These are phyloP conservation scores for Articulospora tetracladia DNA, from an alignment of 495 filamentous ascomycete species.

Conservation along the genomic window DNA sequence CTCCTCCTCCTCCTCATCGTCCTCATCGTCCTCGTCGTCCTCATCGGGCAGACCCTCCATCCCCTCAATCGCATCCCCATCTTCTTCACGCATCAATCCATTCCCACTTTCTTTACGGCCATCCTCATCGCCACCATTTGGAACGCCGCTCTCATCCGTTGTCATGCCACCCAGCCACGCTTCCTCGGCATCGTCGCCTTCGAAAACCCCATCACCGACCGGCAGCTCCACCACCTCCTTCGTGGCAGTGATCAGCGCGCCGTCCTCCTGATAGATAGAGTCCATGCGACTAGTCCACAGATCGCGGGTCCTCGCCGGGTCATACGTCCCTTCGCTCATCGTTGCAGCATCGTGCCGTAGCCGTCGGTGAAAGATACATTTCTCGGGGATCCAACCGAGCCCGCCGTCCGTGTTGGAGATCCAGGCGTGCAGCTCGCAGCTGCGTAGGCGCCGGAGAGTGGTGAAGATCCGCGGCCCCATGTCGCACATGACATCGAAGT, in stretches of 20 bases:
- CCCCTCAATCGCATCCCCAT: no score
- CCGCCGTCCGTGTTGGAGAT: not conserved
- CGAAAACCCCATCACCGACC: constrained; percentile 17
- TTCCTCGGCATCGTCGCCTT: constrained; percentile 5
- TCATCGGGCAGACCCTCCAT: no score
- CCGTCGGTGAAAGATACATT: constrained; percentile 1
- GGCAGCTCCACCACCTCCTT: constrained; percentile 5
- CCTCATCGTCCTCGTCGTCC: no score
- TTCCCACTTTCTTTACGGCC: no score
- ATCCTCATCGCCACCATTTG: no score
- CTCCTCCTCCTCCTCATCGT: no score
- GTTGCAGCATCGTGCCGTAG: not conserved
- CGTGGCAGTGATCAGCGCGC: not conserved
- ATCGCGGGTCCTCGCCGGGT: no score
- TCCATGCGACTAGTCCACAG: not conserved
- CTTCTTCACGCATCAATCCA: no score
- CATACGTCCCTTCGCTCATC: not conserved
- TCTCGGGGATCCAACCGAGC: constrained; percentile 1
- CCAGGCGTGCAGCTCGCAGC: constrained; percentile 3
- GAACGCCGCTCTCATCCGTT: no score
- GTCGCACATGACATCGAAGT: not conserved
- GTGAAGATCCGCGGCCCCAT: not conserved
- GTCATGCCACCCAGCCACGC: constrained; percentile 1
- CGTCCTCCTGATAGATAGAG: constrained; percentile 1
- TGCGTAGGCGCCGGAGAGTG: not conserved